Conservation (phyloP, 2,329 filamentous ascomycete species). For the Raffaelea ambrosiae region DNA sequence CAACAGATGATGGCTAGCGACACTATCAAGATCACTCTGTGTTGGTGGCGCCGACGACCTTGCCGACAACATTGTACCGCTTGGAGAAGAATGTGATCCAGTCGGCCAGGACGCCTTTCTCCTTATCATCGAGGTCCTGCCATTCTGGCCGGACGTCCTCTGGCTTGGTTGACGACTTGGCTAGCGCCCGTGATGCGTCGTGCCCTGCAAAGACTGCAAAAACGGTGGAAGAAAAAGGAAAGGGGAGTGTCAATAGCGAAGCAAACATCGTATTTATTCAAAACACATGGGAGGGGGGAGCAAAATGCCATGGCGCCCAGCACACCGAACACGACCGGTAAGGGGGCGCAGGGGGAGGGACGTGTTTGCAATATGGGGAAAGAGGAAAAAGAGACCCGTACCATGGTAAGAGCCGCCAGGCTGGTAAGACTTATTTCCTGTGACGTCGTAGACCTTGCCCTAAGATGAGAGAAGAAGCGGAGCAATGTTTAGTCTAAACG, state of each 20-base stretch:
- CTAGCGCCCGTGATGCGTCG: slow-evolving; percentile 88
- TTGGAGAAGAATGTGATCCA: slow-evolving; percentile 97
- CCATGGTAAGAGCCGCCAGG: slow-evolving; percentile 78
- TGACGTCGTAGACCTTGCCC: slow-evolving; percentile 93
- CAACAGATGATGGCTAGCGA: no score
- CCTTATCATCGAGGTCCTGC: slow-evolving; percentile 73
- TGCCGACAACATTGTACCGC: slow-evolving; percentile 82
- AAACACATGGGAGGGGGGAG: neutral
- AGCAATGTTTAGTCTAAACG: neutral
- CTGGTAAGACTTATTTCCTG: slow-evolving; percentile 77
- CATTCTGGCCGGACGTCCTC: slow-evolving; percentile 80
- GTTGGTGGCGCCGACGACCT: slow-evolving; percentile 53
- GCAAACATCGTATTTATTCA: no score
- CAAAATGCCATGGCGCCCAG: no score
- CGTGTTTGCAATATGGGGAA: neutral
- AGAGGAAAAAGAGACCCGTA: slow-evolving; percentile 31
- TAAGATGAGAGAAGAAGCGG: slow-evolving; percentile 24
- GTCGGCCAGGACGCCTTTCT: slow-evolving; percentile 77
- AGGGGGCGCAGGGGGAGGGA: neutral
- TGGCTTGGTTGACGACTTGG: slow-evolving; percentile 72
- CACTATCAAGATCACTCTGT: no score
- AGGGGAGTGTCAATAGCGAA: neutral
- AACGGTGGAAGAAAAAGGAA: neutral
- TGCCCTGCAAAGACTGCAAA: slow-evolving; percentile 83
- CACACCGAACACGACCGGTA: no score